Evolutionary conservation across 441 rosid species (phyloP).

Genomic region (Brassica hybrid): DNA sequence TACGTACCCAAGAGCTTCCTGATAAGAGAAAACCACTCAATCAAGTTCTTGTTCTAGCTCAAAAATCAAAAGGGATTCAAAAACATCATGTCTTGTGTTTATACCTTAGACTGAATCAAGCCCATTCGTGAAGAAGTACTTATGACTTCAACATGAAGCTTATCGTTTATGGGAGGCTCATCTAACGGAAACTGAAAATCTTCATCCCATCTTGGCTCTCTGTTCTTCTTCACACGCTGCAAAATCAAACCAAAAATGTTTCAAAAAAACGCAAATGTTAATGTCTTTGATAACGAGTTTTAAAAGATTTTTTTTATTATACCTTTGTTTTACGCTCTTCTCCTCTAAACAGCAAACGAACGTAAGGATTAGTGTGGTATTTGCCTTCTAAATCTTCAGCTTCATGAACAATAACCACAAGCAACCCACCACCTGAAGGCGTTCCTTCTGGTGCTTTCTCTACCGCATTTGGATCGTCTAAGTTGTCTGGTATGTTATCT

Average conservation of each 20-base stretch:
- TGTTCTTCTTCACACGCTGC: constrained; percentile 63
- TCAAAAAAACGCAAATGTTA: neutral
- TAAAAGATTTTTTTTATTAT: neutral
- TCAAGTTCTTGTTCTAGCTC: neutral
- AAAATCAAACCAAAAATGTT: constrained; percentile 4
- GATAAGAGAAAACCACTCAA: too few species aligned
- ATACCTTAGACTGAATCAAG: constrained; percentile 66
- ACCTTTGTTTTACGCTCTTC: constrained; percentile 76
- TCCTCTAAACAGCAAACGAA: constrained; percentile 65
- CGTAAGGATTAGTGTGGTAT: constrained; percentile 71
- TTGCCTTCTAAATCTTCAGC: too few species aligned
- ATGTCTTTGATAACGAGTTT: neutral
- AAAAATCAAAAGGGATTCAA: neutral
- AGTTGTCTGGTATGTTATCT: constrained; percentile 43
- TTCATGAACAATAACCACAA: constrained; percentile 61
- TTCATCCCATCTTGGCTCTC: constrained; percentile 82
- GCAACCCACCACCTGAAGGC: constrained; percentile 68
- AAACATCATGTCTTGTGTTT: neutral
- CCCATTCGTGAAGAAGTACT: constrained; percentile 71
- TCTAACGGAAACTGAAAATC: constrained; percentile 66
- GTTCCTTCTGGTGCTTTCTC: constrained; percentile 77
- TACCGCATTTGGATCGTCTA: constrained; percentile 49
- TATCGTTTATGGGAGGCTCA: constrained; percentile 66
- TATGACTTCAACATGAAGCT: constrained; percentile 65
- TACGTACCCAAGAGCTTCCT: constrained; percentile 69